Base-by-base conservation (phyloP, 2,329 filamentous ascomycete species). In the Aspergillus jensenii region DNA sequence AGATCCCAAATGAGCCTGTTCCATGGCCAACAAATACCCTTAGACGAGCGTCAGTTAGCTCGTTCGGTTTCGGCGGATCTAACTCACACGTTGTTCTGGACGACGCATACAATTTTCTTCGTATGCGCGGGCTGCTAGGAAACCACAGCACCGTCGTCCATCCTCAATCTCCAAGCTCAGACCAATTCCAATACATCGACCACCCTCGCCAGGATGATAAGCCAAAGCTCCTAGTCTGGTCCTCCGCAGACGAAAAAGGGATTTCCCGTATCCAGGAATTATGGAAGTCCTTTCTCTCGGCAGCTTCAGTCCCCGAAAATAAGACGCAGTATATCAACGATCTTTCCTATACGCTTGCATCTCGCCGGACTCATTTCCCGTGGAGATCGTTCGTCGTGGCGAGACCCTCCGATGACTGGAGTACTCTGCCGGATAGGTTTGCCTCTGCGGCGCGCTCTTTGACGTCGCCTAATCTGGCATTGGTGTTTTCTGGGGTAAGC, bases 41-140 rank as follows among this genome's bases (percentile, higher is more conserved):
- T 4, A 65, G 69, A 7, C 61, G 70, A 43, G 58, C 63, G 1
- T 69, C 67, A 1, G 47, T 77, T n/a, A 76, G 74, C 52, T 72
- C 65, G 7, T 77, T 77, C 52, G 75, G 75, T 7, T 73, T 69
- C 50, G 73, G 71, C 6, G 73, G 73, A 0, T 64, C 71, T 1
- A 74, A 74, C 54, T 65, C 71, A 0, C 71, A 74, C 50, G 64
- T 66, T 31, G 65, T 76, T 6, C 44, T 76, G 27, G 71, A 75
- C 41, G 66, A 72, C 27, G 68, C 67, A 11, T 62, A 62, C 11
- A 37, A 58, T 27, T 56, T 49, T 9, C 49, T 55, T 1, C 33
- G 39, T 12, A 11, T 21, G 3, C 25, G 23, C 12, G 40, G 40
- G 4, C 15, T 61, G 12, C 23, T 11, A 9, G 49, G 55, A 9